These are phyloP conservation scores for Maudiozyma saulgeensis DNA, from an alignment of 805 yeast genomes.

Conservation along the genomic window DNA sequence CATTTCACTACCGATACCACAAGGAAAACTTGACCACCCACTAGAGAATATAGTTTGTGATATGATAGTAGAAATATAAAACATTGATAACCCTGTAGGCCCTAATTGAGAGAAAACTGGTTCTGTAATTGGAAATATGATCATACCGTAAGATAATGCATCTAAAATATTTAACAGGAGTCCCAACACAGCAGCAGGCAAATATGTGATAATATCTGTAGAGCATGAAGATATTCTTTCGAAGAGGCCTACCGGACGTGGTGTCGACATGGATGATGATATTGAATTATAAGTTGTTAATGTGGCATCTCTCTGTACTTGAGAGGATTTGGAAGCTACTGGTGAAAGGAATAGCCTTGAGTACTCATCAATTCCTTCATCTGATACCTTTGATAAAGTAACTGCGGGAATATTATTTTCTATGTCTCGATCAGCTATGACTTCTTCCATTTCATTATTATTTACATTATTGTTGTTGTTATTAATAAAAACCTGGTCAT, in stretches of 20 bases:
- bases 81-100: conserved; percentile 87
- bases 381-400: conserved; percentile 1
- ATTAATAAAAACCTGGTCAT: not conserved
- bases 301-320: not conserved
- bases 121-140: conserved; percentile 85
- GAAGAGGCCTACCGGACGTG: not conserved
- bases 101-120: conserved; percentile 69
- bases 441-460: conserved; percentile 1
- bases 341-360: conserved; percentile 11
- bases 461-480: not conserved
- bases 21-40: conserved; percentile 82
- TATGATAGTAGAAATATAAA: conserved; percentile 82
- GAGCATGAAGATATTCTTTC: conserved; percentile 3
- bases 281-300: not conserved
- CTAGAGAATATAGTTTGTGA: conserved; percentile 81
- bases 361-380: conserved; percentile 6
- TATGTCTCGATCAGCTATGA: not conserved
- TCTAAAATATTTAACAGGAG: conserved; percentile 78
- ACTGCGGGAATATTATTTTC: not conserved
- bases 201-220: conserved; percentile 14
- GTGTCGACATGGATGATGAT: not conserved
- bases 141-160: conserved; percentile 95
- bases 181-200: conserved; percentile 82
- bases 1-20: conserved; percentile 97
- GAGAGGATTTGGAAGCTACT: conserved; percentile 6